Evolutionary conservation across 352 stramenopile species (phyloP), one percentile per base, ranked within the genome.

Genomic region (Phytophthora ramorum): DNA sequence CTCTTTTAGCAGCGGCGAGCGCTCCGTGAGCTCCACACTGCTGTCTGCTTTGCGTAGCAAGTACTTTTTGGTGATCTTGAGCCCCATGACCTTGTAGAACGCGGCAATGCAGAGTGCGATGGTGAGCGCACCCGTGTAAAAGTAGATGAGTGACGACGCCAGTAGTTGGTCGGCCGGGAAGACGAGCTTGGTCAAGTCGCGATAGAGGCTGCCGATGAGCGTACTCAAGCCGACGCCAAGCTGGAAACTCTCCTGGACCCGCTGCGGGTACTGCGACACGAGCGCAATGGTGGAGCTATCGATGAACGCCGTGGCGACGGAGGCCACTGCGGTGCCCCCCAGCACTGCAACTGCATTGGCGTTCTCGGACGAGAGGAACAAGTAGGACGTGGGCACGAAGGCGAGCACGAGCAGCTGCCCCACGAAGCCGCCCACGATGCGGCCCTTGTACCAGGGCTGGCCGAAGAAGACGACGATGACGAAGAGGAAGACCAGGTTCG

Each of bases 281-380:
- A 96, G 71, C n/a, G 78, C 80, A 55, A 96, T 94, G 28, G 84
- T 92, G 20, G 80, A 83, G 66, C 85, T 94, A 69, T 96, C 87
- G 41, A 96, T 87, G 56, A 94, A 88, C 7, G 85, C 85, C 1
- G 87, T 96, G 26, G 85, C 83, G 54, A 93, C 76, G n/a, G 88
- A 75, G 0, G 78, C 88, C 32, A 79, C 66, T 0, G 79, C 84
- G 6, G 88, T 96, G 14, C 81, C 70, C 28, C 85, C 75, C 14
- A 96, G 59, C 14, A 96, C 83, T 8, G 87, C 83, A 45, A 83
- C 62, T 3, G 73, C 75, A 58, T 94, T 91, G 28, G 82, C 79
- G 32, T 65, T 78, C 60, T 96, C 87, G 12, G 78, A 83, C 12
- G 73, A 63, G 10, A 94, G 54, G 61, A 92, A 92, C 55, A 87